Percentiles rank a stretch among this genome's conserved stretches.
Conservation (phyloP, 1,139 yeast genomes). For the Yamadazyma pseudoaaseri region DNA sequence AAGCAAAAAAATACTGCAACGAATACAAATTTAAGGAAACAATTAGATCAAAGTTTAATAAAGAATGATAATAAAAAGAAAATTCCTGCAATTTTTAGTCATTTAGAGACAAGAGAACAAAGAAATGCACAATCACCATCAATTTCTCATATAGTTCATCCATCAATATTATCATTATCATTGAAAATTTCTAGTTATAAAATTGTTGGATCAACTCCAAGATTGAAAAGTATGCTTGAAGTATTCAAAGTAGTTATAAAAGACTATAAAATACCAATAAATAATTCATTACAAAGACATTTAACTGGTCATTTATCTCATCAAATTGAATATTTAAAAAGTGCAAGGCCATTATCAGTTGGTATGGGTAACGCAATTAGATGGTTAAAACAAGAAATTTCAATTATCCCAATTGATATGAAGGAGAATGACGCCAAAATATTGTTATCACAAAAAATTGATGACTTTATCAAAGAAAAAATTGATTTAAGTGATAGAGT, state of each 20-base stretch:
- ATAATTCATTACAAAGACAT: constrained; percentile 83
- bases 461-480: constrained; percentile 79
- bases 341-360: constrained; percentile 88
- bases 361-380: constrained; percentile 98
- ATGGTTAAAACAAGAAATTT: constrained; percentile 93
- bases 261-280: constrained; percentile 83
- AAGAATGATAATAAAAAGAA: constrained; percentile 39
- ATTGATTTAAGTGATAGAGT: constrained; percentile 81
- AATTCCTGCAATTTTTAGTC: constrained; percentile 74
- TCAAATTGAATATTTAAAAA: constrained; percentile 89
- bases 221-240: constrained; percentile 82
- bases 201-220: constrained; percentile 84
- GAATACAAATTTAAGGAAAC: constrained; percentile 55
- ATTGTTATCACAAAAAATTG: constrained; percentile 66
- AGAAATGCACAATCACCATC: constrained; percentile 65
- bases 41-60: constrained; percentile 52
- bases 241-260: constrained; percentile 79
- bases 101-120: constrained; percentile 81
- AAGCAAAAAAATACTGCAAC: constrained; percentile 33
- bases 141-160: constrained; percentile 77
- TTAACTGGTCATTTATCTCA: constrained; percentile 87
- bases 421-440: constrained; percentile 73
- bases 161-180: constrained; percentile 75
- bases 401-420: constrained; percentile 69
- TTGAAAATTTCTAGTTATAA: constrained; percentile 80